Evolutionary conservation across 2,329 filamentous ascomycete species (phyloP).

Genomic region (Microascus cirrosus): DNA sequence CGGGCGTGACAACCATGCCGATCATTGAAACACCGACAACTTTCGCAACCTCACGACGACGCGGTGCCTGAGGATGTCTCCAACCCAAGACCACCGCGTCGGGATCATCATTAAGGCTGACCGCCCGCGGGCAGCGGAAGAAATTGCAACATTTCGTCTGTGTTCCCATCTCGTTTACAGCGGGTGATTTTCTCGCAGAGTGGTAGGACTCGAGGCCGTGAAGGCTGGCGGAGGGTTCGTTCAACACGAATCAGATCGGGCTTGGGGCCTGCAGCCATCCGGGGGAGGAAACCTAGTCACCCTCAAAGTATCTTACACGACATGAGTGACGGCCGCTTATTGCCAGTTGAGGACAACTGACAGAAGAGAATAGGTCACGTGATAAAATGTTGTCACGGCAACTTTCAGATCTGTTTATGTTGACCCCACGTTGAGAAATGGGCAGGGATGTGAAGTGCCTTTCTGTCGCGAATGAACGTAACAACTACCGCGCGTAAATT

Average conservation of each 20-base stretch:
- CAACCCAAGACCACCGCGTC: background rate
- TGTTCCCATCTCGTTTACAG: background rate
- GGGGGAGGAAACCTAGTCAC: background rate
- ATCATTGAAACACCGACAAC: background rate
- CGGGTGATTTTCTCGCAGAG: background rate
- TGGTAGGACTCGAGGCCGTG: background rate
- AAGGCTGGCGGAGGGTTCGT: background rate
- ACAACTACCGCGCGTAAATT: background rate
- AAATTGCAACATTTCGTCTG: conserved; percentile 1
- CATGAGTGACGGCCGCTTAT: background rate
- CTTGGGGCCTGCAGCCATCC: background rate
- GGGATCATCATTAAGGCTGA: background rate
- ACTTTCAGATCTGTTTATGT: background rate
- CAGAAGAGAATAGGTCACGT: background rate
- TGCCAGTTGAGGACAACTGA: background rate
- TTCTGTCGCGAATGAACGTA: background rate
- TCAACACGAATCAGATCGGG: background rate
- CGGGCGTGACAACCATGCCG: background rate
- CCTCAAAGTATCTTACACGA: background rate
- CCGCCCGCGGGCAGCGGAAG: background rate
- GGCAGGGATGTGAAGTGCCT: background rate
- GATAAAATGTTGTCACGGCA: background rate
- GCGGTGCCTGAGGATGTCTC: no score
- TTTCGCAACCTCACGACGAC: background rate
- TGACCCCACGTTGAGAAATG: background rate